These are phyloP conservation scores for Cladophialophora psammophila DNA, from an alignment of 2,329 filamentous ascomycete species.

Conservation along the genomic window DNA sequence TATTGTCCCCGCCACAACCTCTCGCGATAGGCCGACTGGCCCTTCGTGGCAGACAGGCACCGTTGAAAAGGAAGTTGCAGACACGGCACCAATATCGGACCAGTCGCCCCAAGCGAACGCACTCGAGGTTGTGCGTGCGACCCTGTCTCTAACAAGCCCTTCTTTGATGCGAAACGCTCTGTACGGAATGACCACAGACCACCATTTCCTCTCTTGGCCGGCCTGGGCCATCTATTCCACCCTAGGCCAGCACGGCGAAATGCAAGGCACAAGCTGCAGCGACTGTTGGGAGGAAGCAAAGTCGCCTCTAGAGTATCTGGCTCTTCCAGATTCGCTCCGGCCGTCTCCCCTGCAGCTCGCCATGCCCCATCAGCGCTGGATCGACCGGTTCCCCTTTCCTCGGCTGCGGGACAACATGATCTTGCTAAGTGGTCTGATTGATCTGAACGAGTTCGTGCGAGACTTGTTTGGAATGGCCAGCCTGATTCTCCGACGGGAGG, in stretches of 20 bases:
- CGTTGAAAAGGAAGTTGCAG: not conserved
- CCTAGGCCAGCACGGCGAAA: constrained; percentile 17
- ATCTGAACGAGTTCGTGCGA: constrained; percentile 49
- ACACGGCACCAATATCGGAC: not conserved
- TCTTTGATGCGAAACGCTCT: not conserved
- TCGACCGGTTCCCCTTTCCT: constrained; percentile 53
- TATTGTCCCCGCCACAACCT: not conserved
- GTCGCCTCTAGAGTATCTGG: constrained; percentile 38
- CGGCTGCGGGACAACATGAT: constrained; percentile 52
- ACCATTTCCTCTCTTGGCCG: constrained; percentile 11
- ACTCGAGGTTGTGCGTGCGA: not conserved
- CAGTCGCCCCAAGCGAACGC: not conserved
- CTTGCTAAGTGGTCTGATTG: constrained; percentile 40
- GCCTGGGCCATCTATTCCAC: constrained; percentile 19
- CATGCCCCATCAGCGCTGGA: constrained; percentile 49
- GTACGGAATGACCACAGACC: constrained; percentile 7
- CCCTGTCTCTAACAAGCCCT: not conserved
- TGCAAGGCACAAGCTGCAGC: constrained; percentile 44
- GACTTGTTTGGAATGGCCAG: constrained; percentile 47
- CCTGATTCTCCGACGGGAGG: constrained; percentile 44
- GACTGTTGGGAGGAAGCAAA: constrained; percentile 38
- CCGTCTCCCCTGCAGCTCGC: constrained; percentile 47
- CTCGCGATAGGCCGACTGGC: not conserved
- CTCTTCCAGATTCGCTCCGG: constrained; percentile 43
- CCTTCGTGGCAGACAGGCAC: not conserved